Evolutionary conservation across 169 alveolate genomes (phyloP), one percentile per base, ranked within the genome.

Genomic region (Plasmodium vinckei): DNA sequence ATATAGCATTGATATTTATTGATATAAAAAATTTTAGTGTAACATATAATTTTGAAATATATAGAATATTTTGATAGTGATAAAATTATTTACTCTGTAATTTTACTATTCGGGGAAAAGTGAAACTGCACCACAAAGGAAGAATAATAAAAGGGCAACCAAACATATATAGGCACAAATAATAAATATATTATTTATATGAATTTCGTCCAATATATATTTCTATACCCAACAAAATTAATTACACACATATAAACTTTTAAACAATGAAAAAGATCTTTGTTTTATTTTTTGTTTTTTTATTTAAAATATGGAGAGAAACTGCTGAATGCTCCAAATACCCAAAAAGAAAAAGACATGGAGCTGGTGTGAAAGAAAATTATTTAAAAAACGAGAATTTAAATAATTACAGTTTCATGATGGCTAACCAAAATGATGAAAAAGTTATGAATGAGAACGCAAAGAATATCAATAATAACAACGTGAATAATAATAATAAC

Each of bases 291-390:
- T 17, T 63, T 17, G 61, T 75, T 54, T 75, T 51, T 54, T n/a
- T 68, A 27, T 63, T 75, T 57, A 63, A 63, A 63, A 75, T 75
- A 49, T 75, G 88, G 73, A 54, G 59, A 2, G 75, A 75, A 27
- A 63, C 63, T 12, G 73, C 54, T 17, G 39, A 51, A 19, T 46
- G 77, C 10, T 75, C 73, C 21, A 75, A 63, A 63, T 63, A 25
- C n/a, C 46, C 44, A 0, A 72, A 72, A 44, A 57, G 71, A 72
- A 72, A 57, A 61, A 39, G 21, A 72, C 23, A 72, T 57, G 70
- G 61, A 19, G 57, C 12, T 12, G 7, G 15, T 56, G 27, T 72
- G 69, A 19, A 47, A 33, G 59, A 19, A 23, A 46, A 75, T 19
- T n/a, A 42, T 19, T 63, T 65, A 25, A 75, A 49, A 13, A 61